These are phyloP conservation scores for Zygnema cylindricum DNA, from an alignment of 139 green algal genomes.

Conservation along the genomic window DNA sequence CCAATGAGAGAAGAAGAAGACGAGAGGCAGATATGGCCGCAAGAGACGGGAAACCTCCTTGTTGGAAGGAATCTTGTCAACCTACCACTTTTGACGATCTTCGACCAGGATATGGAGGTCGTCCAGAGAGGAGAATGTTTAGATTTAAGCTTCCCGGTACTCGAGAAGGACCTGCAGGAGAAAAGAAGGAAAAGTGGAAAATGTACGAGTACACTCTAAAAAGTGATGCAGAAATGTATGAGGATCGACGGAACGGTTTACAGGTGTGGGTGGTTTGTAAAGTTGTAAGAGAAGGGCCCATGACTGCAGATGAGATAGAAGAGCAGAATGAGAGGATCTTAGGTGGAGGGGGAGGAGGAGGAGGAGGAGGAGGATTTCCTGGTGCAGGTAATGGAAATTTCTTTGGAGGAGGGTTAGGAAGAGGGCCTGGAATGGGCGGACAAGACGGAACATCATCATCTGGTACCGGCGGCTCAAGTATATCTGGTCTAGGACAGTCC, in stretches of 20 bases:
- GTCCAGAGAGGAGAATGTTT: constrained; percentile 37
- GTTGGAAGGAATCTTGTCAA: constrained; percentile 44
- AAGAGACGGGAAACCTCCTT: constrained; percentile 33
- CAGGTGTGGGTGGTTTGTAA: constrained; percentile 47
- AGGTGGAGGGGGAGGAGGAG: constrained; percentile 11
- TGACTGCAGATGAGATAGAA: constrained; percentile 29
- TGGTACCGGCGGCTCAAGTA: too few relatives aligned
- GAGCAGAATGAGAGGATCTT: too few relatives aligned
- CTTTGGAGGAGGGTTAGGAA: neutral
- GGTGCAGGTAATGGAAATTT: neutral
- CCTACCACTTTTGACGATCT: constrained; percentile 42
- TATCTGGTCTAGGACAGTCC: too few relatives aligned
- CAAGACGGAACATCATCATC: too few relatives aligned
- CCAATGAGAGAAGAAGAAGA: constrained; percentile 26
- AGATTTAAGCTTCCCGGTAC: constrained; percentile 39
- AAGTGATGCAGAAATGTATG: constrained; percentile 29
- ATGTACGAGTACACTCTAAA: constrained; percentile 56
- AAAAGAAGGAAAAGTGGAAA: constrained; percentile 57
- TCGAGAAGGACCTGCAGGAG: constrained; percentile 32
- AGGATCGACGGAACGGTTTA: constrained; percentile 23
- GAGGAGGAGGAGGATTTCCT: too few relatives aligned
- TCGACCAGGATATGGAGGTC: neutral
- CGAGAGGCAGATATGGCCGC: constrained; percentile 27
- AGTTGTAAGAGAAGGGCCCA: constrained; percentile 37
- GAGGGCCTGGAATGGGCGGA: neutral